Conservation (phyloP, 2,329 filamentous ascomycete genomes). For the Madurella mycetomatis region DNA sequence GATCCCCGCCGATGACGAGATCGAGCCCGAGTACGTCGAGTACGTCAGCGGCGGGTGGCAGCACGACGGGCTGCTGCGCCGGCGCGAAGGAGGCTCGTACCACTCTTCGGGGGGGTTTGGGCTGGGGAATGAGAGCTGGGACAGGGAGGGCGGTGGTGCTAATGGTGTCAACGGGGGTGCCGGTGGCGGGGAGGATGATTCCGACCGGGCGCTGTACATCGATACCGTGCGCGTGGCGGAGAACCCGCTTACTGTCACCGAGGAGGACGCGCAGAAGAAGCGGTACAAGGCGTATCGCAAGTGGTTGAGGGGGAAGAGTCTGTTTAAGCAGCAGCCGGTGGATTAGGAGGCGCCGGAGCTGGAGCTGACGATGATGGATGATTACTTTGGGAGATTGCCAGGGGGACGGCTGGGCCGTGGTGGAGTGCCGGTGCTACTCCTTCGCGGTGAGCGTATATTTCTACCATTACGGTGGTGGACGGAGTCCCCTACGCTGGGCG, state of each 20-base stretch:
- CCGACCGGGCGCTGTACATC: constrained; percentile 58
- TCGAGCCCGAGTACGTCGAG: constrained; percentile 68
- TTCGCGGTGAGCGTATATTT: not conserved
- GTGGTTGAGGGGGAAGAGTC: constrained; percentile 89
- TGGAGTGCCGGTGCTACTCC: not conserved
- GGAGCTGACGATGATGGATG: not conserved
- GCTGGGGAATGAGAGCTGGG: not conserved
- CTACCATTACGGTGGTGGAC: no score
- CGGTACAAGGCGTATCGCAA: constrained; percentile 94
- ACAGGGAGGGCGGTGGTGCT: not conserved
- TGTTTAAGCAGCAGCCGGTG: constrained; percentile 84
- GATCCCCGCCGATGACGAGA: constrained; percentile 46
- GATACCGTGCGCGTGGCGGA: constrained; percentile 74
- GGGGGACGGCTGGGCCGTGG: not conserved
- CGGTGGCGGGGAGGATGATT: constrained; percentile 56
- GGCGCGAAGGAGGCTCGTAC: no score
- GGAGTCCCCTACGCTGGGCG: no score
- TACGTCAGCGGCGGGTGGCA: constrained; percentile 66
- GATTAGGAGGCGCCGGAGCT: constrained; percentile 37
- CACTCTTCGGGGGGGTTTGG: constrained; percentile 31
- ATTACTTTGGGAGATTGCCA: no score
- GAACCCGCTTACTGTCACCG: constrained; percentile 80
- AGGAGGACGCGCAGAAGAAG: constrained; percentile 86
- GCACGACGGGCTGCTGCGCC: no score
- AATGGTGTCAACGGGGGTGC: not conserved